Percentiles rank a stretch among this genome's conserved stretches.
phyloP scores from a whole-genome alignment of 108 stramenopile genomes.

The Nitzschia sp. region DNA sequence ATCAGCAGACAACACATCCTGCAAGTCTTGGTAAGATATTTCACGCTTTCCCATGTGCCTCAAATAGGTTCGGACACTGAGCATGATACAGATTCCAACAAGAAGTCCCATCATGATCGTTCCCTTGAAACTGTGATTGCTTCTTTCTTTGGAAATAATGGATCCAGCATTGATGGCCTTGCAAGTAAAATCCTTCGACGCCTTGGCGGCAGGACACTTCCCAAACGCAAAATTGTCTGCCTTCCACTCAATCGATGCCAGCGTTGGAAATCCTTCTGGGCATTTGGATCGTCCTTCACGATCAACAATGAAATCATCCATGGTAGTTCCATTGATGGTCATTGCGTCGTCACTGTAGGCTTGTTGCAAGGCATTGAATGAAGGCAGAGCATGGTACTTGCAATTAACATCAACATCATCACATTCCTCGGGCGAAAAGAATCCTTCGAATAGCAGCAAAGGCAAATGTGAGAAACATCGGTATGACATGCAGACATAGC shows the following conservation, averaged over 20 bases:
- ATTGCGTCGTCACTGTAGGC: not conserved
- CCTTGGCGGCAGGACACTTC: constrained; percentile 5
- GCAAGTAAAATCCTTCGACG: not conserved
- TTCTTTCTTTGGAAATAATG: not conserved
- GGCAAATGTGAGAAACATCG: not conserved
- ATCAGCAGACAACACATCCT: not conserved
- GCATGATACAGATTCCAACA: not conserved
- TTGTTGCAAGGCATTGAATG: constrained; percentile 5
- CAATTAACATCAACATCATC: constrained; percentile 15
- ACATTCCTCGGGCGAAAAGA: constrained; percentile 18
- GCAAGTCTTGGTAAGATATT: not conserved
- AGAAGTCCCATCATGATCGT: not conserved
- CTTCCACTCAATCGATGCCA: constrained; percentile 12
- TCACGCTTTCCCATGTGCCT: not conserved
- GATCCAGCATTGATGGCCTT: not conserved
- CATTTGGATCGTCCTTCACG: constrained; percentile 4
- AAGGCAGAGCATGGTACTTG: constrained; percentile 1
- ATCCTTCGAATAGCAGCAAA: not conserved
- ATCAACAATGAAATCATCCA: not conserved
- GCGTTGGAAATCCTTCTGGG: not conserved
- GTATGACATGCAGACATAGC: not conserved
- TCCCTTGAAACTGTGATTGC: not conserved
- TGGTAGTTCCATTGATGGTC: not conserved
- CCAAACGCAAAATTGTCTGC: not conserved
- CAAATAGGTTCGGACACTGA: not conserved